Conservation (phyloP, 495 filamentous ascomycete genomes). For the Ascobolus immersus region DNA sequence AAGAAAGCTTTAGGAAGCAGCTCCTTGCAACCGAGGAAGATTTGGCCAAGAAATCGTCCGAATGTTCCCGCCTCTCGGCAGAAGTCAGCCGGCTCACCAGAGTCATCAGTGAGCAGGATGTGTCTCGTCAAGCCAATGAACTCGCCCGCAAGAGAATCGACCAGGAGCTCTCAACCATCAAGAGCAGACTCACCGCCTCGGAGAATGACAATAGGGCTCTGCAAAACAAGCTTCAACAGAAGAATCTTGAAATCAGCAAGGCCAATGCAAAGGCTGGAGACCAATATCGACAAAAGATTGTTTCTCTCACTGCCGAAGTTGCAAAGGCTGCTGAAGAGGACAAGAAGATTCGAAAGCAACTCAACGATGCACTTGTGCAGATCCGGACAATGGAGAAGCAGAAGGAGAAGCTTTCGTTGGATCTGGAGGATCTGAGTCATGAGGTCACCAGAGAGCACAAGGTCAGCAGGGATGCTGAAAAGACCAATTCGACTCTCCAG, state of each 20-base stretch:
- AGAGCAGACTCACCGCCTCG: constrained; percentile 69
- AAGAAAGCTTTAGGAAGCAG: constrained; percentile 50
- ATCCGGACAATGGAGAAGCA: constrained; percentile 80
- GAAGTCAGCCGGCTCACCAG: constrained; percentile 61
- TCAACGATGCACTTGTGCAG: constrained; percentile 66
- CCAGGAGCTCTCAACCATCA: constrained; percentile 73
- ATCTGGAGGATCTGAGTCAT: constrained; percentile 78
- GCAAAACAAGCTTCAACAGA: constrained; percentile 89
- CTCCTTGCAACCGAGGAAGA: constrained; percentile 45
- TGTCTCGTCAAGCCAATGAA: constrained; percentile 47
- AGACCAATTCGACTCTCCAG: constrained; percentile 54
- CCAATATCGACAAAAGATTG: constrained; percentile 51
- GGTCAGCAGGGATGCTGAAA: constrained; percentile 71
- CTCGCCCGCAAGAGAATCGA: constrained; percentile 34
- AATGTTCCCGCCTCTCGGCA: constrained; percentile 43
- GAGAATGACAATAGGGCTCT: constrained; percentile 94
- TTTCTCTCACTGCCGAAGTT: constrained; percentile 62
- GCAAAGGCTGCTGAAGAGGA: constrained; percentile 60
- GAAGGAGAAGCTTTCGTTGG: constrained; percentile 77
- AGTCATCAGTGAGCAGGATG: constrained; percentile 69
- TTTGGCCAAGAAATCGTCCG: constrained; percentile 46
- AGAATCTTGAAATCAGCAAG: constrained; percentile 85
- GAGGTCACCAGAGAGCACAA: constrained; percentile 80
- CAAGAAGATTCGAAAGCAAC: constrained; percentile 52
- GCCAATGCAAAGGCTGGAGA: constrained; percentile 71